Conservation (phyloP, 2,329 filamentous ascomycete species). For the Bipolaris cookei region DNA sequence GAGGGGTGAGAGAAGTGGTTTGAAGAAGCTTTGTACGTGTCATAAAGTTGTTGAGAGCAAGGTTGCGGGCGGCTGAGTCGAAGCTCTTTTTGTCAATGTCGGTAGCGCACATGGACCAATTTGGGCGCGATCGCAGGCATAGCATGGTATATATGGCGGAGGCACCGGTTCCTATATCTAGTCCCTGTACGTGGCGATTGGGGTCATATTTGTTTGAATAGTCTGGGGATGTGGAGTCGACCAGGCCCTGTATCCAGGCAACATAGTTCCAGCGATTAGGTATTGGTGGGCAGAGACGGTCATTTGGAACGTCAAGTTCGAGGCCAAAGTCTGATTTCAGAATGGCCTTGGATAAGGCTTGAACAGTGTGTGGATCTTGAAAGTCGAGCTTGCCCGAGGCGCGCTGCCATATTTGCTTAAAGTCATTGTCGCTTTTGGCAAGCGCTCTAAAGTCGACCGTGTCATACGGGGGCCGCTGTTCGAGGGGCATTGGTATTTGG, state of each 20-base stretch:
- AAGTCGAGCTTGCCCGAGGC: conserved; percentile 75
- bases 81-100: conserved; percentile 80
- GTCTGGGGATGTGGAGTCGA: conserved; percentile 69
- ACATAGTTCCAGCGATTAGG: conserved; percentile 81
- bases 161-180: conserved; percentile 90
- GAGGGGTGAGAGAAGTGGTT: conserved; percentile 57
- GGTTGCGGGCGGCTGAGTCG: conserved; percentile 69
- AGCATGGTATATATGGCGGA: conserved; percentile 91
- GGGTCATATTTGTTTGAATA: conserved; percentile 55
- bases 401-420: conserved; percentile 58
- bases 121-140: conserved; percentile 69
- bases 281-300: conserved; percentile 87
- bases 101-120: conserved; percentile 63
- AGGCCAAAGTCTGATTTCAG: conserved; percentile 78
- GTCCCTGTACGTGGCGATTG: conserved; percentile 66
- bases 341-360: conserved; percentile 78
- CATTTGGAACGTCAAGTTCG: conserved; percentile 70
- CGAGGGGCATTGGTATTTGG: conserved; percentile 26
- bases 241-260: conserved; percentile 80
- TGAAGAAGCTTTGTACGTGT: conserved; percentile 68
- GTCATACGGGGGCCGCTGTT: conserved; percentile 55
- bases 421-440: conserved; percentile 64
- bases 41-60: conserved; percentile 68
- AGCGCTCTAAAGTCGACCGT: conserved; percentile 67
- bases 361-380: conserved; percentile 74